Conservation (phyloP, 805 yeast species). For the Priceomyces carsonii region DNA sequence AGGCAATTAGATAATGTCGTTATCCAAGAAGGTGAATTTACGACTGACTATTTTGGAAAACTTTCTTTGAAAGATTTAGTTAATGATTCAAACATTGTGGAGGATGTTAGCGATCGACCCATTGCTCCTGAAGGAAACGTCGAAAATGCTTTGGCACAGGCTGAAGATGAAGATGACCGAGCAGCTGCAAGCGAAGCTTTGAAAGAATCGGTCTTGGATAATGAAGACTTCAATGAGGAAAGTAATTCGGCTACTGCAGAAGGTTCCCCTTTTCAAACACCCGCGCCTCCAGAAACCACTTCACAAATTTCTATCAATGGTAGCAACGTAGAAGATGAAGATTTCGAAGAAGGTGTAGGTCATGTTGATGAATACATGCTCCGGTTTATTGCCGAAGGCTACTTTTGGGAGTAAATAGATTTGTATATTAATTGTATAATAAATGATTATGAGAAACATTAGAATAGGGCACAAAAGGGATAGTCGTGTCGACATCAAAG, state of each 20-base stretch:
- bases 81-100: constrained; percentile 53
- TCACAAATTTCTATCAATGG: constrained; percentile 10
- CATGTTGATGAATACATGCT: constrained; percentile 98
- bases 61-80: constrained; percentile 83
- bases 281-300: constrained; percentile 18
- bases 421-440: not conserved
- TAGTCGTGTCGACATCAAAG: not conserved
- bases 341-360: constrained; percentile 64
- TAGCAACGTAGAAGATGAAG: constrained; percentile 31
- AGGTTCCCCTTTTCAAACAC: constrained; percentile 24
- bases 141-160: constrained; percentile 76
- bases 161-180: constrained; percentile 91
- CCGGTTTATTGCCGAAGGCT: constrained; percentile 82
- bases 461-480: not conserved
- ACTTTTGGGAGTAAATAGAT: constrained; percentile 33
- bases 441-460: not conserved
- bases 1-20: constrained; percentile 91
- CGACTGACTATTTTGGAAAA: constrained; percentile 92
- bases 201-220: constrained; percentile 81
- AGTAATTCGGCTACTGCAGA: constrained; percentile 20
- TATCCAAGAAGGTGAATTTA: constrained; percentile 97
- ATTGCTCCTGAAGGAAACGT: constrained; percentile 39
- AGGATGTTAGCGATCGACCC: constrained; percentile 42
- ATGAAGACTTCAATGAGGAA: constrained; percentile 75
- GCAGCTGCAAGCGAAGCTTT: constrained; percentile 88